phyloP scores from a whole-genome alignment of 2,329 filamentous ascomycete species.

The Ceratocystis alfenasii region DNA sequence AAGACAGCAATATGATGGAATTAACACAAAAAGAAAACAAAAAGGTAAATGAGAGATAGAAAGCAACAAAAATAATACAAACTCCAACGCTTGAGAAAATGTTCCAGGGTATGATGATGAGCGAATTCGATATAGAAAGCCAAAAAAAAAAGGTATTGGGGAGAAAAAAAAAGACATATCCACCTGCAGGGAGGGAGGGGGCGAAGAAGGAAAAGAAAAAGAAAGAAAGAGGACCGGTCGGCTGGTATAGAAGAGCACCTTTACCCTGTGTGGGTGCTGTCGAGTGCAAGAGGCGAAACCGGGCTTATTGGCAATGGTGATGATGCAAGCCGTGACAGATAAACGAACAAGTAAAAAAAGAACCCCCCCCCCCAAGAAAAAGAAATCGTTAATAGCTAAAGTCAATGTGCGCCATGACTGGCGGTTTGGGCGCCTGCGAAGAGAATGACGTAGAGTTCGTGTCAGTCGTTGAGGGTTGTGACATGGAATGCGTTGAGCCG shows the following conservation, averaged over 20 bases:
- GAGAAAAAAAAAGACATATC: neutral
- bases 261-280: neutral
- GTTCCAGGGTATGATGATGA: constrained; percentile 19
- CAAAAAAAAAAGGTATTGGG: neutral
- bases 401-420: constrained; percentile 49
- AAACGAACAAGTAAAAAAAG: constrained; percentile 5
- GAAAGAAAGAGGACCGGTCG: neutral
- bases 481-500: constrained; percentile 13
- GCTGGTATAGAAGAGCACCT: neutral
- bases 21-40: neutral
- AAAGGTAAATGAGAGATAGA: constrained; percentile 2
- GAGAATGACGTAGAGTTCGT: constrained; percentile 27
- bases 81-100: constrained; percentile 12
- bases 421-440: constrained; percentile 39
- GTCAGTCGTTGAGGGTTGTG: constrained; percentile 12
- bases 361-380: neutral
- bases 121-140: neutral
- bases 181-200: neutral
- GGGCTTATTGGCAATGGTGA: neutral
- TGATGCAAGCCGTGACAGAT: no score
- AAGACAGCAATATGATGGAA: neutral
- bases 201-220: neutral
- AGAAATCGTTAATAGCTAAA: constrained; percentile 44
- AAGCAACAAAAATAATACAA: neutral
- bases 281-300: neutral